These are phyloP conservation scores for Themeda triandra DNA, from an alignment of 176 grass and related monocot genomes.

Conservation along the genomic window DNA sequence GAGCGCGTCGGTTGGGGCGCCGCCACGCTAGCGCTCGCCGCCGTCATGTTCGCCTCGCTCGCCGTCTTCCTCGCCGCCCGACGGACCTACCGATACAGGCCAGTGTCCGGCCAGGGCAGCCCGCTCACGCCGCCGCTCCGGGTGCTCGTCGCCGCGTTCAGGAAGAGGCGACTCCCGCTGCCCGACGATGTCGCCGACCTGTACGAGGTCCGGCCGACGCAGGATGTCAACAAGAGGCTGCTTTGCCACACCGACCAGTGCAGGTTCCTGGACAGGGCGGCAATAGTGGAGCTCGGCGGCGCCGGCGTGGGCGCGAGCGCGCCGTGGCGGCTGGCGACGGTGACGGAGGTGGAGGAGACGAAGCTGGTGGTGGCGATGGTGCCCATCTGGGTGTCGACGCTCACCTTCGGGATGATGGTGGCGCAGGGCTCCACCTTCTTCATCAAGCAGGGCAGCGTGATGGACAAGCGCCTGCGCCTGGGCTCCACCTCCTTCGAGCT, in stretches of 20 bases:
- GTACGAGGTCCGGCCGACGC: neutral
- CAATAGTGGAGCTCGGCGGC: constrained; percentile 49
- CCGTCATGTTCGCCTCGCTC: constrained; percentile 18
- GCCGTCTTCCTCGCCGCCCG: constrained; percentile 50
- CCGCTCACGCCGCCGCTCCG: constrained; percentile 50
- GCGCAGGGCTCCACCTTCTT: too few relatives aligned
- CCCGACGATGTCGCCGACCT: neutral
- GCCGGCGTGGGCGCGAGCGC: neutral
- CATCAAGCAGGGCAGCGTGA: too few relatives aligned
- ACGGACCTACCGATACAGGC: constrained; percentile 55
- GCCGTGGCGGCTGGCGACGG: constrained; percentile 55
- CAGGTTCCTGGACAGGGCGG: constrained; percentile 81
- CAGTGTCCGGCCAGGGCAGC: constrained; percentile 45
- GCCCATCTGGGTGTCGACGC: constrained; percentile 64
- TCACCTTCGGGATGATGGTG: constrained; percentile 50
- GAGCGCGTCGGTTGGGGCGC: neutral
- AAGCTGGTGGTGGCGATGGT: constrained; percentile 64
- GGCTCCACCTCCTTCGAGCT: too few relatives aligned
- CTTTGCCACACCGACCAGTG: constrained; percentile 55
- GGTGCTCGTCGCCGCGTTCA: constrained; percentile 29
- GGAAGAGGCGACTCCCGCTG: constrained; percentile 44
- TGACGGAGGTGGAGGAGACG: constrained; percentile 87
- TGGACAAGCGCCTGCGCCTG: too few relatives aligned
- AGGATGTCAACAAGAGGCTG: constrained; percentile 35
- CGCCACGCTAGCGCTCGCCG: constrained; percentile 40